These are phyloP conservation scores for Brassica nigra DNA, from an alignment of 345 rosid genomes.

Conservation along the genomic window DNA sequence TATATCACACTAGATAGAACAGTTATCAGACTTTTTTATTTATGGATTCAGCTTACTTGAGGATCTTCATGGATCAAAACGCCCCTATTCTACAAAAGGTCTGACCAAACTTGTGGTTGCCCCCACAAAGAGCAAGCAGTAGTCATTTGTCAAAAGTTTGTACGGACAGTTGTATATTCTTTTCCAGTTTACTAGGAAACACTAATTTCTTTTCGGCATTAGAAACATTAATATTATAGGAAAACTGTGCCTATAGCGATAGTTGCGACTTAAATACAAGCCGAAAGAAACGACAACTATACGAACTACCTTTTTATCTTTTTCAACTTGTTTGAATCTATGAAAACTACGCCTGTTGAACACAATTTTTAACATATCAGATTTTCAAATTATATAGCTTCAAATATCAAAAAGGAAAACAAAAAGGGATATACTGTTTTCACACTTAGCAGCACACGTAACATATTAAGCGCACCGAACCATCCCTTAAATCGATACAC, in stretches of 20 bases:
- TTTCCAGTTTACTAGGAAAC: background rate
- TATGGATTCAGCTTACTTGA: background rate
- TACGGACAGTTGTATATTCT: constrained; percentile 3
- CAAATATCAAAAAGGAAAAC: background rate
- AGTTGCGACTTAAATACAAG: background rate
- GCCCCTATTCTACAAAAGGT: background rate
- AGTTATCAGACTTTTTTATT: background rate
- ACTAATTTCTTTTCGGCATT: background rate
- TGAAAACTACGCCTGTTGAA: background rate
- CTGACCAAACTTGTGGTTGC: constrained; percentile 17
- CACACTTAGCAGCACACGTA: constrained; percentile 13
- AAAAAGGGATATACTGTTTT: background rate
- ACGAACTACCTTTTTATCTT: background rate
- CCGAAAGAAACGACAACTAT: constrained; percentile 27
- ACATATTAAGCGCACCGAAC: constrained; percentile 18
- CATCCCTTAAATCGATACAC: constrained; percentile 3
- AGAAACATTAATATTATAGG: background rate
- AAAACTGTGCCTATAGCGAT: constrained; percentile 6
- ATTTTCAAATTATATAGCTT: background rate
- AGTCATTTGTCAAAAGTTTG: constrained; percentile 21
- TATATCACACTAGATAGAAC: background rate
- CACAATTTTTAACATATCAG: background rate
- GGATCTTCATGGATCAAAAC: background rate
- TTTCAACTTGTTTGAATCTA: constrained; percentile 23
- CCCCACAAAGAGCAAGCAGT: constrained; percentile 11